Percentiles rank a stretch among this genome's conserved stretches.
Conservation (phyloP, 2,329 filamentous ascomycete genomes). For the Tolypocladium amazonense region DNA sequence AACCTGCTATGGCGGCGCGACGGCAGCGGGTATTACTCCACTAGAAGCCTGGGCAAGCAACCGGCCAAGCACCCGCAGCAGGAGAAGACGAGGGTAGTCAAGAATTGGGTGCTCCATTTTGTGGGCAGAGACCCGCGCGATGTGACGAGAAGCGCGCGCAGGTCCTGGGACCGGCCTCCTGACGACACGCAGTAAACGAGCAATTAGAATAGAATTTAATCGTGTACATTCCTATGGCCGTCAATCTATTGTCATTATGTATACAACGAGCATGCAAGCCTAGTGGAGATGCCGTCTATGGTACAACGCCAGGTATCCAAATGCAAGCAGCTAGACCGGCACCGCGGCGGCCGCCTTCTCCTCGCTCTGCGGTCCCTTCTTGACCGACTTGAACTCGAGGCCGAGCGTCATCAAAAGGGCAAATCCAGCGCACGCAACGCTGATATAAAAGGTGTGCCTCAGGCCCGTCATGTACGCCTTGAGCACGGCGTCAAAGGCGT, state of each 20-base stretch:
- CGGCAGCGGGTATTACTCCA: slow-evolving; percentile 44
- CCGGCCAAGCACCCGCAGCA: slow-evolving; percentile 35
- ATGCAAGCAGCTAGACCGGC: slow-evolving; percentile 3
- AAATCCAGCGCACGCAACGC: slow-evolving; percentile 32
- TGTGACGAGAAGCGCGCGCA: slow-evolving; percentile 6
- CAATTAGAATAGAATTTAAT: neutral
- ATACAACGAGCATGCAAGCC: neutral
- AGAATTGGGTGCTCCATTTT: slow-evolving; percentile 66
- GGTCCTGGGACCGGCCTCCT: slow-evolving; percentile 28
- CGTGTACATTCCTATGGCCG: neutral
- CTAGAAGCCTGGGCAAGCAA: slow-evolving; percentile 31
- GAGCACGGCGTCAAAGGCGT: slow-evolving; percentile 31
- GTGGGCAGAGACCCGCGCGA: slow-evolving; percentile 33
- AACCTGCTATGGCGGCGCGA: slow-evolving; percentile 50
- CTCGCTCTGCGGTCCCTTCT: slow-evolving; percentile 24
- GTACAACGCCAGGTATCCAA: neutral
- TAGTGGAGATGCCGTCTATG: neutral
- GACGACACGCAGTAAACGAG: slow-evolving; percentile 25
- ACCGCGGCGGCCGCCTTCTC: slow-evolving; percentile 15
- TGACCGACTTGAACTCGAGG: slow-evolving; percentile 43
- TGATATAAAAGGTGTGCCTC: slow-evolving; percentile 40
- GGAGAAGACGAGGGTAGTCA: slow-evolving; percentile 55
- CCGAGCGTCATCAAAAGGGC: slow-evolving; percentile 33
- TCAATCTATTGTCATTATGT: neutral
- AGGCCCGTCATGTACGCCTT: slow-evolving; percentile 39